Percentiles rank a stretch among this genome's conserved stretches.
phyloP scores from a whole-genome alignment of 1,139 yeast species.

The Saccharomyces hybrid region DNA sequence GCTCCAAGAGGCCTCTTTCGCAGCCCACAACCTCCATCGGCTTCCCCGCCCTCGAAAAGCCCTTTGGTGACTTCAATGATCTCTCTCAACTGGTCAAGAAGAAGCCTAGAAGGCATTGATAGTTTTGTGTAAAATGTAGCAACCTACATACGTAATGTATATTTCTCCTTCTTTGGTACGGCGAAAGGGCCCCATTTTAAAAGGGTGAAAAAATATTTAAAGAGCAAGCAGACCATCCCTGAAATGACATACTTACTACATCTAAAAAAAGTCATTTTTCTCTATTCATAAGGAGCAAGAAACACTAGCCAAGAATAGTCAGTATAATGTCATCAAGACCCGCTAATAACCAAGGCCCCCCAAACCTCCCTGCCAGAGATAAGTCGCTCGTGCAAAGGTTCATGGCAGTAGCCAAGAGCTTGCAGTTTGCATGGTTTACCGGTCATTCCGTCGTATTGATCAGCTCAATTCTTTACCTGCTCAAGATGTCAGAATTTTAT shows the following conservation, averaged over 20 bases:
- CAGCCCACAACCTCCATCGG: constrained; percentile 31
- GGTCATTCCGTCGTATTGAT: constrained; percentile 66
- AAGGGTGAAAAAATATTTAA: not conserved
- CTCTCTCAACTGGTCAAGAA: constrained; percentile 49
- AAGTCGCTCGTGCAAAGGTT: constrained; percentile 27
- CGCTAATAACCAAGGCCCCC: constrained; percentile 4
- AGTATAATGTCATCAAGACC: constrained; percentile 1
- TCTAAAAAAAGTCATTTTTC: not conserved
- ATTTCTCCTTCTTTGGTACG: constrained; percentile 1
- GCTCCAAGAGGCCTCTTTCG: constrained; percentile 2
- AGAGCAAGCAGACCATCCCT: not conserved
- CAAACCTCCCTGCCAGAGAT: not conserved
- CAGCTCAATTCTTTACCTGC: constrained; percentile 45
- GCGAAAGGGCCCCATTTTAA: not conserved
- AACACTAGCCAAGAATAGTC: not conserved
- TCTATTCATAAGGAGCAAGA: not conserved
- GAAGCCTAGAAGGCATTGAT: constrained; percentile 33
- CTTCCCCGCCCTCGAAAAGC: constrained; percentile 30
- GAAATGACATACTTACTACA: not conserved
- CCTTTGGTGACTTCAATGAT: constrained; percentile 40
- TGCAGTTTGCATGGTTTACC: constrained; percentile 34
- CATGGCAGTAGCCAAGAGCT: constrained; percentile 20
- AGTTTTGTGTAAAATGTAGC: constrained; percentile 3
- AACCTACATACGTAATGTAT: not conserved
- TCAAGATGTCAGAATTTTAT: constrained; percentile 40